Evolutionary conservation across 78 protist genomes (phyloP), one percentile per base, ranked within the genome.

Genomic region (Monosiga brevicollis): DNA sequence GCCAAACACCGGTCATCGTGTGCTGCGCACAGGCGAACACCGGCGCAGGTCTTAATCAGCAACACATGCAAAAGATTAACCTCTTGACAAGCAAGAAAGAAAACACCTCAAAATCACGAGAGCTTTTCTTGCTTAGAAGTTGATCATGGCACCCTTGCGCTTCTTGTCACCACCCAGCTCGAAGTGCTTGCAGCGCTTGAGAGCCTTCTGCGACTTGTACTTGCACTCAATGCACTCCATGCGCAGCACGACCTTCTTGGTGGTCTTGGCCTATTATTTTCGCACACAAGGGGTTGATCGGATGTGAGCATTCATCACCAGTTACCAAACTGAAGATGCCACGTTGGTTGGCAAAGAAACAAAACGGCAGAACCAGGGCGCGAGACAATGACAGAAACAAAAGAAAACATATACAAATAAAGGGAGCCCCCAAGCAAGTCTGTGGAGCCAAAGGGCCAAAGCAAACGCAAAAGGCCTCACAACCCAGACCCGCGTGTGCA

Each of bases 141-240:
- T 49, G 62, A 49, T 49, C 62, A 49, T 49, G 62, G 62, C 62
- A 15, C 15, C 89, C 91, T 89, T 92, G 76, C 84, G 74, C 89
- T 92, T 92, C 85, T 85, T 87, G 83, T 89, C 95, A 76, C 95
- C 95, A 40, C 95, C 95, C 22, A 89, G 88, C 84, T 85, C 97
- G 90, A 97, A 97, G 94, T 94, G 94, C 96, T 97, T 97, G 89
- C 95, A 85, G 83, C 99, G 93, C 95, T 96, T 96, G 85, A 96
- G 35, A 81, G 80, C 76, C 72, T 62, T 39, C 86, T 93, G 94
- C 43, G 34, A 0, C 88, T 84, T 87, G 86, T 83, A 42, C 91
- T 86, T 86, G 96, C 99, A 96, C 55, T 81, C 76, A 41, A 91
- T 71, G 95, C 99, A 98, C 82, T 95, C 96, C 77, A 96, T 90